Base-by-base conservation (phyloP, 371 early-diverging fungal species). In the Rhizopus microsporus region DNA sequence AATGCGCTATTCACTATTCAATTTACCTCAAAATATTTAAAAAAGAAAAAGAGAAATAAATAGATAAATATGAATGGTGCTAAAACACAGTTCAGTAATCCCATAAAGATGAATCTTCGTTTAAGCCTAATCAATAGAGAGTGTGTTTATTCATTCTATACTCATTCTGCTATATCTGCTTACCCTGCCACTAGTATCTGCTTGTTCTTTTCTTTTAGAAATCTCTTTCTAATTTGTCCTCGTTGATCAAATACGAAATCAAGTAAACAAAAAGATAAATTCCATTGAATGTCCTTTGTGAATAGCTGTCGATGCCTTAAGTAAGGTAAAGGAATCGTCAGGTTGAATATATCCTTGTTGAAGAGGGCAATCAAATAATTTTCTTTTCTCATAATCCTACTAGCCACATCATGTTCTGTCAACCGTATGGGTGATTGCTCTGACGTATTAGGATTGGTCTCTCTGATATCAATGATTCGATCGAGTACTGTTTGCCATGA, bases 351-450 rank as follows among this genome's bases (percentile, higher is more conserved):
- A 33, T 96, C 93, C 64, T 93, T 93, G 81, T 96, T 95, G 72
- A 96, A 90, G 47, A 99, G 67, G 7, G 96, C 97, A 56, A 98
- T 89, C 75, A 97, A 69, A 68, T 96, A 98, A 72, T 99, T 99
- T 40, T 99, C 99, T 54, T 88, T 84, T n/a, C 98, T 88, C 91
- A 98, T 87, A 57, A 99, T 96, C 34, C 97, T 87, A 70, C 92
- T 93, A 15, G 95, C 88, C 35, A 98, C 89, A 50, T 79, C 85
- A 59, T 93, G 92, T 7, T 92, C 95, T 60, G 95, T 89, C 32
- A 99, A 68, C n/a, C 84, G 78, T 15, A 76, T 59, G 7, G 75
- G 69, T 31, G 68, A 65, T 32, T 74, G 63, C 39, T 78, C 71
- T 9, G 78, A 65, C 45, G 74, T 85, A 68, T 87, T 77, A 30